Evolutionary conservation across 768 basidiomycete species (phyloP).

Genomic region (Lyophyllum shimeji): DNA sequence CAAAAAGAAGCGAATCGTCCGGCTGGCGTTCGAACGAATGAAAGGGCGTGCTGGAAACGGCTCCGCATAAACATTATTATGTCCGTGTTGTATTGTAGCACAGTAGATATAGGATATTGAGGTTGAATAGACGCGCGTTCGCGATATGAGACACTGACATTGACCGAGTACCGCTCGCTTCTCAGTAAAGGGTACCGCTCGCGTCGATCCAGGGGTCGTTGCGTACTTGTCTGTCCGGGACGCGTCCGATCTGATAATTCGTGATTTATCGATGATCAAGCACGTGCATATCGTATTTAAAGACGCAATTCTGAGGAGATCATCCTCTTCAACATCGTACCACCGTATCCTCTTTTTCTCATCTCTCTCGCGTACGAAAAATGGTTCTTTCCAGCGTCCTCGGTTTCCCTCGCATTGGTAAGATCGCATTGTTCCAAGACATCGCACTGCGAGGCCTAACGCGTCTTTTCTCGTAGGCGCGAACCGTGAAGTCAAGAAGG

Average conservation of each 20-base stretch:
- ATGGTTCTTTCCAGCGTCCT: conserved; percentile 87
- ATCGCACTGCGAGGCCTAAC: neutral
- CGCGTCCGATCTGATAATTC: conserved; percentile 1
- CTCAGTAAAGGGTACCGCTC: too few species aligned
- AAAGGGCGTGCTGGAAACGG: conserved; percentile 12
- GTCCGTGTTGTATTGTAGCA: neutral
- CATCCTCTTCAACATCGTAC: conserved; percentile 23
- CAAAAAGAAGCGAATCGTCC: conserved; percentile 33
- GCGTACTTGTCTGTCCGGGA: neutral
- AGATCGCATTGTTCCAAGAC: conserved; percentile 12
- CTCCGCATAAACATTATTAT: conserved; percentile 2
- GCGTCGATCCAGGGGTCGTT: too few species aligned
- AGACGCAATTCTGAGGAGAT: conserved; percentile 25
- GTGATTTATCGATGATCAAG: conserved; percentile 34
- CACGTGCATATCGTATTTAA: conserved; percentile 38
- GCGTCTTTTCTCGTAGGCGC: conserved; percentile 52
- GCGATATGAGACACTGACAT: too few species aligned
- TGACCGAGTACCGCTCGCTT: too few species aligned
- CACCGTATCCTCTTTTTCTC: conserved; percentile 27
- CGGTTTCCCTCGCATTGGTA: conserved; percentile 92
- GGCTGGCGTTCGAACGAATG: conserved; percentile 29
- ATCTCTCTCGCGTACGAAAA: conserved; percentile 21
- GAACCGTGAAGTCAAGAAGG: conserved; percentile 96
- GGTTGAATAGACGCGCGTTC: neutral
- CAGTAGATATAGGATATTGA: neutral